A percentile compares a stretch with the other conserved stretches of the same genome.
Conservation (phyloP, 208 protist species). For the Crithidia brevicula region DNA sequence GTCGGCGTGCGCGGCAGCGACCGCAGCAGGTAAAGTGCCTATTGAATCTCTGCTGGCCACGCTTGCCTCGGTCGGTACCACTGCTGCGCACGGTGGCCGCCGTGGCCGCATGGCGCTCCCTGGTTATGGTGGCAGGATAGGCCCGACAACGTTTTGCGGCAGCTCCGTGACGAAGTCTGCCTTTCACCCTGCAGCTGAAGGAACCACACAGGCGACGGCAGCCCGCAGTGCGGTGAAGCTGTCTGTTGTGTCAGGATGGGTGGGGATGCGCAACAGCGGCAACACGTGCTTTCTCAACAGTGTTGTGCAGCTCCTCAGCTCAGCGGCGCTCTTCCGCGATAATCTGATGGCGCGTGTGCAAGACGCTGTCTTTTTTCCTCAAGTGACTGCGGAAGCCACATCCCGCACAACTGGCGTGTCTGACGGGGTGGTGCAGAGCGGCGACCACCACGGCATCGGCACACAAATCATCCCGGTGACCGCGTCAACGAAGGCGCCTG, state of each 20-base stretch:
- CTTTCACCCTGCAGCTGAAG: neutral
- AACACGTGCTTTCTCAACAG: conserved; percentile 81
- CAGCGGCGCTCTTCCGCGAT: conserved; percentile 40
- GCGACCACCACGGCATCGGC: too few relatives aligned
- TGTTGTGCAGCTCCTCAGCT: conserved; percentile 63
- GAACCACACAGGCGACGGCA: too few relatives aligned
- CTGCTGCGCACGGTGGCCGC: neutral
- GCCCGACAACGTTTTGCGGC: too few relatives aligned
- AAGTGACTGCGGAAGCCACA: neutral
- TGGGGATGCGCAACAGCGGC: conserved; percentile 59
- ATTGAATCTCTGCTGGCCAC: conserved; percentile 8
- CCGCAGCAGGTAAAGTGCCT: neutral
- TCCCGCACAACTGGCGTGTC: too few relatives aligned
- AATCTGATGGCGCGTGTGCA: conserved; percentile 24
- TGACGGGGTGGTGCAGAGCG: too few relatives aligned
- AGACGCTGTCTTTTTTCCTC: conserved; percentile 7
- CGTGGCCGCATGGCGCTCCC: neutral
- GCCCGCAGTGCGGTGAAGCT: neutral
- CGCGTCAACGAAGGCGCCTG: neutral
- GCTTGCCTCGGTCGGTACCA: neutral
- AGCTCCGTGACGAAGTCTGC: too few relatives aligned
- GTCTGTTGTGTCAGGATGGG: conserved; percentile 29
- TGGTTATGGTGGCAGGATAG: neutral
- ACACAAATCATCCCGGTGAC: neutral
- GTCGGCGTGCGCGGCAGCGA: neutral